Conservation (phyloP, 495 filamentous ascomycete species). For the Cairneyella variabilis region DNA sequence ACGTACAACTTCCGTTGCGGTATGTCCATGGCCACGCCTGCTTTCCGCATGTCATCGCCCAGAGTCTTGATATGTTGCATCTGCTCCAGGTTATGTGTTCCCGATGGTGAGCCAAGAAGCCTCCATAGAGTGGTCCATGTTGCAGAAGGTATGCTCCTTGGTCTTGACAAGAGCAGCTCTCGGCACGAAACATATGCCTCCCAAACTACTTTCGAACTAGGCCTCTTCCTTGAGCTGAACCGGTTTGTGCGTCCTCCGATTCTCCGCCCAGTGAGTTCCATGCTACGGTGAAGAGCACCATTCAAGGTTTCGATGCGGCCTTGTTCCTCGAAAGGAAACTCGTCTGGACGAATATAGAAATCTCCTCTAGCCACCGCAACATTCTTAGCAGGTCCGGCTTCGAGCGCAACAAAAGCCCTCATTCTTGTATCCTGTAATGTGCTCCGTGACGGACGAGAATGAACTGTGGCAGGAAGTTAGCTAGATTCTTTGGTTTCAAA, state of each 20-base stretch:
- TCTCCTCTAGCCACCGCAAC: no score
- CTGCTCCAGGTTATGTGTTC: constrained; percentile 44
- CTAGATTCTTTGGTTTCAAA: no score
- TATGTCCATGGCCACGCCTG: constrained; percentile 46
- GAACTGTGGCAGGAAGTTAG: no score
- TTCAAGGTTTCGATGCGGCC: no score
- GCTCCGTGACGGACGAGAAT: no score
- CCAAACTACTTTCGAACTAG: background rate
- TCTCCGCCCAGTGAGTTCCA: no score
- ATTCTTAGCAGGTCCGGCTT: no score
- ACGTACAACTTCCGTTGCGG: constrained; percentile 62
- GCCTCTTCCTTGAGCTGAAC: background rate
- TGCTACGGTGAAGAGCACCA: no score
- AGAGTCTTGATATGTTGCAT: constrained; percentile 57
- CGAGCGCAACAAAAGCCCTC: no score
- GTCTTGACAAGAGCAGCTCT: constrained; percentile 38
- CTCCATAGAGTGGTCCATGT: constrained; percentile 56
- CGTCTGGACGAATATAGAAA: no score
- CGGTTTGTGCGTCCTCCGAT: background rate
- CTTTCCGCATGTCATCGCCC: constrained; percentile 55
- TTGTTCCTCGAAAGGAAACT: no score
- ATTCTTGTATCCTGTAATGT: no score
- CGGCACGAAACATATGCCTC: constrained; percentile 43
- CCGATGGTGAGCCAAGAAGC: constrained; percentile 34
- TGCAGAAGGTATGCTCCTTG: constrained; percentile 40